Base-by-base conservation (phyloP, 2,329 filamentous ascomycete species). In the Monilinia laxa region DNA sequence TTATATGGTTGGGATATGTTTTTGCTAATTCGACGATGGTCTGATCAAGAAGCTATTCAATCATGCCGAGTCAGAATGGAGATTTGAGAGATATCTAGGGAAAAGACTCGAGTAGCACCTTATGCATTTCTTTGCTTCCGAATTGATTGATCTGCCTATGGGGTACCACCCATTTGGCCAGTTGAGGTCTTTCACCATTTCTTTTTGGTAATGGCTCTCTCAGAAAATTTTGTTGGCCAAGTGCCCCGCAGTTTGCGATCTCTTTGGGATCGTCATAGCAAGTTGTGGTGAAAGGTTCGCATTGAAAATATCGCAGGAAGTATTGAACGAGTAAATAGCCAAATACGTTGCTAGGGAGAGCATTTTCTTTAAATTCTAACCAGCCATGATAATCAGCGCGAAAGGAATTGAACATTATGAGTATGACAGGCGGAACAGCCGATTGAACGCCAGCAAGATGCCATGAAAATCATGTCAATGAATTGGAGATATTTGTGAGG, bases 341-440 rank as follows among this genome's bases (percentile, higher is more conserved):
- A 52, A 72, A 58, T 18, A 73, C 47, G 28, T 74, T 74, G 38
- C 63, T 65, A 12, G 71, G 72, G 3, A 73, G 68, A 16, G 71
- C 71, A 38, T 67, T 70, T 54, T 73, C 71, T 23, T 70, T 71
- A 12, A 72, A 67, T 23, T 70, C 67, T 42, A 71, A 67, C 72
- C 72, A 74, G 31, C 60, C 68, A 23, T 70, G 68, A 57, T 74
- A 73, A 45, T 71, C 68, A 35, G 68, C 54, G 52, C 69, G 56
- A 59, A 69, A 65, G 14, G 25, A 65, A 35, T 49, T 31, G 35
- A 52, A 45, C 55, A 62, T 65, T 35, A 35, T 5, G 31, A 35
- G 31, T 14, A 31, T 35, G 38, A 38, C 11, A 47, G 42, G n/a
- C 12, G 12, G 4, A 28, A 35, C 6, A 3, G 31, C 3, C 14